Evolutionary conservation across 1,139 yeast species (phyloP), one percentile per base, ranked within the genome.

Genomic region (Saccharomycopsis crataegensis): DNA sequence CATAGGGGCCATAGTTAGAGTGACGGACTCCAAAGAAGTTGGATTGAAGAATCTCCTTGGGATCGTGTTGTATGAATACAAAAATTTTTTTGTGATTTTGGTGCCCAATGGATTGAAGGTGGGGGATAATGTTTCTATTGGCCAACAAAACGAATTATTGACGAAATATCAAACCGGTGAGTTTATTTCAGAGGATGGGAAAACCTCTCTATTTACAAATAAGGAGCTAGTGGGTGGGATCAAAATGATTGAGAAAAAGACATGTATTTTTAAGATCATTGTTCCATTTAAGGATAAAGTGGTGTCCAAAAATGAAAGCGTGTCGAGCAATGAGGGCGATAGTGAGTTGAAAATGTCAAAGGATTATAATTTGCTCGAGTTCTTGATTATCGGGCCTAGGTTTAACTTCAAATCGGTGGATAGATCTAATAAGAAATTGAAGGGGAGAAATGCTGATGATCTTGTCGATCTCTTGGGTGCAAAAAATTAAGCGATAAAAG

Each of bases 41-140:
- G 76, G 80, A 50, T 64, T 80, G 53, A 76, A 83, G 6, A 96
- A 96, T 0, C 62, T 77, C 16, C 62, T 74, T 44, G 99, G 99
- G 0, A 86, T 91, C 6, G 89, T 91, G 1, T 71, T 89, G 1
- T 87, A 95, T 85, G 99, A 93, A 64, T 80, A 93, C 7, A 91
- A 87, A 64, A 80, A 84, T 61, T 78, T 80, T 54, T 86, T 89
- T 63, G 78, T 89, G 3, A 62, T 91, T 49, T 81, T 85, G 34
- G 76, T 79, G 0, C 79, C 80, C 1, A 70, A 80, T 48, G 64
- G 51, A 3, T 32, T 55, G 31, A 55, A 65, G 28, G 67, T 66
- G 31, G 72, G 69, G 47, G 63, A 76, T 61, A 65, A 70, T 62
- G 63, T 66, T 31, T 17, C 49, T 14, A 33, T 47, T 41, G 40